Evolutionary conservation across 1,139 yeast genomes (phyloP).

Genomic region (Pichia inconspicua): DNA sequence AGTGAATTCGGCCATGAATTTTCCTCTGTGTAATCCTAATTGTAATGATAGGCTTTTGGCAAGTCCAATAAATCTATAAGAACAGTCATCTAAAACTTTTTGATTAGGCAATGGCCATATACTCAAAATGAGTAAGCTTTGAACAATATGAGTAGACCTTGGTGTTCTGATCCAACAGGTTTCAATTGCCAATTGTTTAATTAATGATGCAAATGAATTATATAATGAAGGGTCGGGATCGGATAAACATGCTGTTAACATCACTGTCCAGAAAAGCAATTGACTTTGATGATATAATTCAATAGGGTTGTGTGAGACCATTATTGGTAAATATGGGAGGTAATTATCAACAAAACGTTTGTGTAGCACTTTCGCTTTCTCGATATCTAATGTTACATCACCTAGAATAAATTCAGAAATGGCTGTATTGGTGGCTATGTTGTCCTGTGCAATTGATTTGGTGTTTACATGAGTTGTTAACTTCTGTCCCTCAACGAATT

Average conservation of each 20-base stretch:
- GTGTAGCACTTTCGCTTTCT: constrained; percentile 68
- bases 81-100: constrained; percentile 85
- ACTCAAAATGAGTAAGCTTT: constrained; percentile 72
- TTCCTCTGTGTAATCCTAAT: constrained; percentile 88
- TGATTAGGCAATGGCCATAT: constrained; percentile 94
- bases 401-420: constrained; percentile 65
- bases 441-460: constrained; percentile 14
- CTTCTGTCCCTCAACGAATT: constrained; percentile 11
- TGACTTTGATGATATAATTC: constrained; percentile 80
- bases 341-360: constrained; percentile 56
- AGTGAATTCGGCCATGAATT: constrained; percentile 83
- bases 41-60: constrained; percentile 83
- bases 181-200: constrained; percentile 82
- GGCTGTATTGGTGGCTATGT: constrained; percentile 15
- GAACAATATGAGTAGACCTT: constrained; percentile 87
- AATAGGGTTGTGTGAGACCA: constrained; percentile 62
- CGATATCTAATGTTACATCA: constrained; percentile 56
- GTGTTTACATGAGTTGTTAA: constrained; percentile 15
- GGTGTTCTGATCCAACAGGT: constrained; percentile 94
- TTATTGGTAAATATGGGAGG: constrained; percentile 72
- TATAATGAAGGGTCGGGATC: constrained; percentile 85
- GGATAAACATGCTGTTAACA: constrained; percentile 75
- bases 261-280: constrained; percentile 83
- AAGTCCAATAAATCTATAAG: constrained; percentile 78
- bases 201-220: constrained; percentile 64